Conservation (phyloP, 2,329 filamentous ascomycete species). For the Arachnomyces sp. region DNA sequence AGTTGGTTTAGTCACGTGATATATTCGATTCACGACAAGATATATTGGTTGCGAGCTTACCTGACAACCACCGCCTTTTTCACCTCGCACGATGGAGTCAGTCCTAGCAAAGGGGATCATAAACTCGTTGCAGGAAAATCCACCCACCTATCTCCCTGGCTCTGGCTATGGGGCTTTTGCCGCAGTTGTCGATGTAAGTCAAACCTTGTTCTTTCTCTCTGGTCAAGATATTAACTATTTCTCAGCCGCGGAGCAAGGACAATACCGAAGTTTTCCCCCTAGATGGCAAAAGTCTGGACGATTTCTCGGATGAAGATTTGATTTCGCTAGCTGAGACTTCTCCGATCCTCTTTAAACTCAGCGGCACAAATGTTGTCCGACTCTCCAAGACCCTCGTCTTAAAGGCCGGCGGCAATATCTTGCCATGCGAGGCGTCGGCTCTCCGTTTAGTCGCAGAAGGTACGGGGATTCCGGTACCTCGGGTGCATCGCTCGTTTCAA, state of each 20-base stretch:
- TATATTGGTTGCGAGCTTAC: no score
- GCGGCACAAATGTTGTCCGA: slow-evolving; percentile 17
- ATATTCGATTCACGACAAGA: no score
- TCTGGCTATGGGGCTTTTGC: neutral
- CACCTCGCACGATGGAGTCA: no score
- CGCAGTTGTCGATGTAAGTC: slow-evolving; percentile 5
- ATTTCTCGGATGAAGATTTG: slow-evolving; percentile 6
- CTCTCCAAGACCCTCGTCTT: slow-evolving; percentile 16
- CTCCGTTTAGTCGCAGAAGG: slow-evolving; percentile 16
- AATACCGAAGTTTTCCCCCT: slow-evolving; percentile 6
- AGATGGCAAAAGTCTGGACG: slow-evolving; percentile 5
- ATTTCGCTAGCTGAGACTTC: slow-evolving; percentile 8
- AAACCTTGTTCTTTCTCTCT: neutral
- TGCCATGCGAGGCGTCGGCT: slow-evolving; percentile 16
- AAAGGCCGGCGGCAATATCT: slow-evolving; percentile 17
- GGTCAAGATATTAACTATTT: slow-evolving; percentile 1
- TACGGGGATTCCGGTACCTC: slow-evolving; percentile 15
- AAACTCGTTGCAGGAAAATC: no score
- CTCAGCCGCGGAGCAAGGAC: slow-evolving; percentile 6
- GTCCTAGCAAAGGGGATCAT: no score
- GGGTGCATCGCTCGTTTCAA: slow-evolving; percentile 18
- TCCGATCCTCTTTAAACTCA: slow-evolving; percentile 13
- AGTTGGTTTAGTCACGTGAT: no score
- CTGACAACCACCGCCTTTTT: no score
- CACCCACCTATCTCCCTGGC: no score